These are phyloP conservation scores for Ochetophila trinervis DNA, from an alignment of 306 rosid species.

Conservation along the genomic window DNA sequence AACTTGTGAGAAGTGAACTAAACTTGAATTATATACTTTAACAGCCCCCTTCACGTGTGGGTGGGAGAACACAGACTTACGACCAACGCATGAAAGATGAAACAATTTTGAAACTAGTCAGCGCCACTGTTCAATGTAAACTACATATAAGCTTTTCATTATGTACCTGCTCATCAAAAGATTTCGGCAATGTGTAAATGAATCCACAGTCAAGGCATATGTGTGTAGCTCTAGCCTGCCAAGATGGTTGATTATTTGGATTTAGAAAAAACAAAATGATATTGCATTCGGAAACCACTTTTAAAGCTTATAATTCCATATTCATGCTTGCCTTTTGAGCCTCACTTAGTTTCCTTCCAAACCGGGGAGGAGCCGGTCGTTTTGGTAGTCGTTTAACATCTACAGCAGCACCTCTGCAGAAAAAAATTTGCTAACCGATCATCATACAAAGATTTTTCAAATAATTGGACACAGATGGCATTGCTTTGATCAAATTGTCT, in stretches of 20 bases:
- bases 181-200: constrained; percentile 70
- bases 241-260: constrained; percentile 22
- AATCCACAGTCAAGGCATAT: constrained; percentile 95
- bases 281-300: background rate
- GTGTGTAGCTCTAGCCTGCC: constrained; percentile 98
- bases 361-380: constrained; percentile 92
- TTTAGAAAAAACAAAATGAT: background rate
- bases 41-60: no score
- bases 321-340: constrained; percentile 66
- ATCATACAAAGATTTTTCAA: background rate
- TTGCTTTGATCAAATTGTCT: no score
- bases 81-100: no score
- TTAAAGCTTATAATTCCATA: constrained; percentile 11
- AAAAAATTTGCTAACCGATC: background rate
- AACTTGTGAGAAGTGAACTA: no score
- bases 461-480: no score
- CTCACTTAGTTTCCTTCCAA: constrained; percentile 80
- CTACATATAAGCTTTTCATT: no score
- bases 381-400: constrained; percentile 82
- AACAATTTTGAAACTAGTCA: no score
- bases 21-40: no score
- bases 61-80: no score
- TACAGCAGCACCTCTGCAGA: constrained; percentile 69
- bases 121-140: no score
- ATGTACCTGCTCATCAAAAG: constrained; percentile 82